phyloP scores from a whole-genome alignment of 2,329 filamentous ascomycete genomes.

The Didymella exigua region DNA sequence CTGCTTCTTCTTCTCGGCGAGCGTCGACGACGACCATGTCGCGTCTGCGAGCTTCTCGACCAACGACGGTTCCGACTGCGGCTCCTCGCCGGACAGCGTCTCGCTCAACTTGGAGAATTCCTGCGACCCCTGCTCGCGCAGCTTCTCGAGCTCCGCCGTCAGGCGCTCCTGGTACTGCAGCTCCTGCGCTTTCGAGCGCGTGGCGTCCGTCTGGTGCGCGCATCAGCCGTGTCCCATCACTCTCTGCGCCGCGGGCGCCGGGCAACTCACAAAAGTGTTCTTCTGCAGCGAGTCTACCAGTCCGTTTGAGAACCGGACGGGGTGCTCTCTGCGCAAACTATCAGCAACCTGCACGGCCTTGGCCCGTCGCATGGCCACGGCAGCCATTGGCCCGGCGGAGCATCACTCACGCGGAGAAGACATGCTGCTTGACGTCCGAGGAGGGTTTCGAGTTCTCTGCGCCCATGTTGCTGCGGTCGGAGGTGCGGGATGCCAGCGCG shows the following conservation, averaged over 20 bases:
- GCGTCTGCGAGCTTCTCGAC: constrained; percentile 46
- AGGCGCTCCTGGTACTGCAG: constrained; percentile 88
- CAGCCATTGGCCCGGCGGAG: constrained; percentile 30
- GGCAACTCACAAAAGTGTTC: constrained; percentile 75
- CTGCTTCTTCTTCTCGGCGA: constrained; percentile 51
- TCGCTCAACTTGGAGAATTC: constrained; percentile 73
- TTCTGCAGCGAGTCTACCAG: constrained; percentile 82
- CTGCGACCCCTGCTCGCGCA: constrained; percentile 72
- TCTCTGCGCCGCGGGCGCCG: background rate
- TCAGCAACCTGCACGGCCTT: constrained; percentile 25
- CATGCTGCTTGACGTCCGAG: constrained; percentile 60
- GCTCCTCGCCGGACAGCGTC: constrained; percentile 59
- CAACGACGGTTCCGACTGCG: constrained; percentile 42
- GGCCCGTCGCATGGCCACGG: background rate
- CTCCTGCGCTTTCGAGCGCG: constrained; percentile 81
- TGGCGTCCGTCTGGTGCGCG: constrained; percentile 75
- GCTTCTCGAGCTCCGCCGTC: constrained; percentile 79
- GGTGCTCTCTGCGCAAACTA: constrained; percentile 59
- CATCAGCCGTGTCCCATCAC: constrained; percentile 12
- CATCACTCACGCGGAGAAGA: constrained; percentile 64
- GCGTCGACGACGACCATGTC: constrained; percentile 43
- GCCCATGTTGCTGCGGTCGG: constrained; percentile 58
- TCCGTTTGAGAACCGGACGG: constrained; percentile 76
- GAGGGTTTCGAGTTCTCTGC: constrained; percentile 66
- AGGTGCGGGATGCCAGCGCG: constrained; percentile 27